Conservation (phyloP, 129 eudicot genomes). For the Logfia minima region DNA sequence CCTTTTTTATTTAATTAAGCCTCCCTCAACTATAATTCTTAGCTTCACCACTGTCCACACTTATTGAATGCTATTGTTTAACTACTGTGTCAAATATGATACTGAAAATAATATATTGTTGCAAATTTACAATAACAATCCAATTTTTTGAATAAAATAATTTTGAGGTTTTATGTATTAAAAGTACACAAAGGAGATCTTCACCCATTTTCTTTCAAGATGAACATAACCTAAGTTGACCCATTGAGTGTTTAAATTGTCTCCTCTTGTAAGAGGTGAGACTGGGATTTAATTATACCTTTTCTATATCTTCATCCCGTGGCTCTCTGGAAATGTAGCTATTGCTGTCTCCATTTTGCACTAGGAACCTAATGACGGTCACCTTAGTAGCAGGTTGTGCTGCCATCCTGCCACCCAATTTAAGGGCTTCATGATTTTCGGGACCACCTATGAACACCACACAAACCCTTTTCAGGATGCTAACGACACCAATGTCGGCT, state of each 20-base stretch:
- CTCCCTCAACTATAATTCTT: too few species aligned
- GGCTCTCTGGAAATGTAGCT: background rate
- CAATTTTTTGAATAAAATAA: too few species aligned
- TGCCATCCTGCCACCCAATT: constrained; percentile 64
- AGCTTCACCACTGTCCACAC: too few species aligned
- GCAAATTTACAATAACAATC: background rate
- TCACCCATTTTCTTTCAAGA: background rate
- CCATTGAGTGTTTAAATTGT: background rate
- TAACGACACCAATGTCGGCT: constrained; percentile 28
- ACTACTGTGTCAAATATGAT: background rate
- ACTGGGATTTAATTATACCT: background rate
- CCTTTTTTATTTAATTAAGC: too few species aligned
- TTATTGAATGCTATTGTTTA: background rate
- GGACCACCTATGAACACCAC: constrained; percentile 71
- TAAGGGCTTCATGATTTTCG: constrained; percentile 63
- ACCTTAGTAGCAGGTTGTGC: constrained; percentile 55
- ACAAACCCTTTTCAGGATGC: constrained; percentile 37
- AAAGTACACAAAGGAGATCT: background rate
- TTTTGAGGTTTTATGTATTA: too few species aligned
- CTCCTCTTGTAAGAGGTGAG: background rate
- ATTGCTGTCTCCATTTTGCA: background rate
- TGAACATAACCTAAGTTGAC: constrained; percentile 24
- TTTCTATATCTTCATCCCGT: background rate
- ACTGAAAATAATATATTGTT: background rate
- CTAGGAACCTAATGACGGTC: constrained; percentile 45